Evolutionary conservation across 768 basidiomycete genomes (phyloP), one percentile per base, ranked within the genome.

Genomic region (Pulveroboletus ravenelii): DNA sequence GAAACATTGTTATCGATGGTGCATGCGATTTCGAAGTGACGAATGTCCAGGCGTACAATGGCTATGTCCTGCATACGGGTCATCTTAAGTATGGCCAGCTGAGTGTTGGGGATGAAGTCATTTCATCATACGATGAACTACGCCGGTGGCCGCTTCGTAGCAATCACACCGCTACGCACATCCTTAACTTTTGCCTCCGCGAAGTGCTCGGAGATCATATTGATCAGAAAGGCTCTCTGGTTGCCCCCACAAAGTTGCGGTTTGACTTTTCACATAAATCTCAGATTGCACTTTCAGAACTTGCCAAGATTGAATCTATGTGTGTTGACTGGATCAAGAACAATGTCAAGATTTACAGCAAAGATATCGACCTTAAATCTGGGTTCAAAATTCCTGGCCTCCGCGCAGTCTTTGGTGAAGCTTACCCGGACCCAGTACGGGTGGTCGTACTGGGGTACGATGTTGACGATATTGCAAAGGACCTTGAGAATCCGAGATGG

Each of bases 191-290:
- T 63, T 81, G 76, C 47, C 80, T 99, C 3, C 88, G 96, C 32
- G 96, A 98, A 63, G 81, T 92, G 10, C 83, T 98, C 10, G 96
- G 96, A 23, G 93, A 97, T 65, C 96, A 98, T 62, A 87, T 98
- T 52, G 96, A 98, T 68, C 96, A 99, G 67, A 96, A 90, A 65
- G 96, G 96, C 30, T 98, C 96, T 4, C 82, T 99, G 41, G 96
- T 99, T 55, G 93, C 96, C 1, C 92, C 93, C 0, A 82, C 85
- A 20, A 97, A 96, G 69, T 81, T 99, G 23, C 91, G 96, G 15
- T 99, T 99, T 71, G 96, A 99, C 70, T 99, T 98, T 70, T 94
- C 92, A 15, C 96, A 99, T 74, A 97, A 96, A 68, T 78, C 90
- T 3, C 85, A 84, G 52, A 87, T 98, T 54, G 66, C 80, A n/a